phyloP scores from a whole-genome alignment of 148 eudicot species.

The Arctostaphylos glauca region DNA sequence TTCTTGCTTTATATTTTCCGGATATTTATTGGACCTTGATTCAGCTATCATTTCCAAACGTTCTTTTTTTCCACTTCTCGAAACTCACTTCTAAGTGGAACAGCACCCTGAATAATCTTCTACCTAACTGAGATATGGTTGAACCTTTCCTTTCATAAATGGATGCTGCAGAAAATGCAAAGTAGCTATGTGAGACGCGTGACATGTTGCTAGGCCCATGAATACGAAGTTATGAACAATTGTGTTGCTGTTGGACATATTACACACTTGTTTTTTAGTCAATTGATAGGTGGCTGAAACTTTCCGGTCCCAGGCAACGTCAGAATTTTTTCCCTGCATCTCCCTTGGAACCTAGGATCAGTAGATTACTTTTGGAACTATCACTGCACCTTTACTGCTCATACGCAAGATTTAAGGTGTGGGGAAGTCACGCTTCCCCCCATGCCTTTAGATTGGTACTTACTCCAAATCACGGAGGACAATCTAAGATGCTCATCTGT shows the following conservation, averaged over 20 bases:
- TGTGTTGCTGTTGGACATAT: not conserved
- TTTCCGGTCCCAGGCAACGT: not conserved
- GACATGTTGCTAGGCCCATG: not conserved
- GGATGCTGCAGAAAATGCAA: not conserved
- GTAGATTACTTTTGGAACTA: not conserved
- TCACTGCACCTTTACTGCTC: not conserved
- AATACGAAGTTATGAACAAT: not conserved
- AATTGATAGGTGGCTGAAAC: not conserved
- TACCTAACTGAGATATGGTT: not conserved
- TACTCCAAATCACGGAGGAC: not conserved
- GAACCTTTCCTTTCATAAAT: not conserved
- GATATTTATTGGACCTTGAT: not conserved
- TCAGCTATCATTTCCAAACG: not conserved
- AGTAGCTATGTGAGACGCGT: not conserved
- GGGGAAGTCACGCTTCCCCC: not conserved
- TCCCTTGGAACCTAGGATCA: not conserved
- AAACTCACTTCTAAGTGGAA: not conserved
- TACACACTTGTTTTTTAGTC: not conserved
- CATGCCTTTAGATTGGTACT: not conserved
- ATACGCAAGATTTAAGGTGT: not conserved
- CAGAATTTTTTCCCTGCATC: not conserved
- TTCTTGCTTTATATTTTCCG: not conserved
- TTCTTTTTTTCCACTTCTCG: not conserved
- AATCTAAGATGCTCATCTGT: conserved; percentile 4
- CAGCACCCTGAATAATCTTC: not conserved